Evolutionary conservation across 2,329 filamentous ascomycete species (phyloP).

Genomic region (Cercospora sesami): DNA sequence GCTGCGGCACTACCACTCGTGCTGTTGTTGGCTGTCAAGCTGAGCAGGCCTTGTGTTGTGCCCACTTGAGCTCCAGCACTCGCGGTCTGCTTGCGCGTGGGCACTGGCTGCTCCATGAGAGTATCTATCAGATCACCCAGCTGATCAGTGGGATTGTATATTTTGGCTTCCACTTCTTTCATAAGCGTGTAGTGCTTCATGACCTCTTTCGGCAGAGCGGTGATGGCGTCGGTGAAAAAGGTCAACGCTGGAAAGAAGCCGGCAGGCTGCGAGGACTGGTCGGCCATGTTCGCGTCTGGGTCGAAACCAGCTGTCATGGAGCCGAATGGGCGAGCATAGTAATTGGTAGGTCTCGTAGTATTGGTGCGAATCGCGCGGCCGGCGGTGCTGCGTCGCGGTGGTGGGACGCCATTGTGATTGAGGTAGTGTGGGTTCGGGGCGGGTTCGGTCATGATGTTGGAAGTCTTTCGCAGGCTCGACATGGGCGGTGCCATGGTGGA

Average conservation of each 20-base stretch:
- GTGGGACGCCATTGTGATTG: constrained; percentile 17
- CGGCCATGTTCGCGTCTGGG: constrained; percentile 29
- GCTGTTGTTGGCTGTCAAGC: constrained; percentile 44
- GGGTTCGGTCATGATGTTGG: constrained; percentile 3
- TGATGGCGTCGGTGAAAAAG: constrained; percentile 86
- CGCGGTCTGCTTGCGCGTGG: constrained; percentile 36
- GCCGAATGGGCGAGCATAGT: constrained; percentile 53
- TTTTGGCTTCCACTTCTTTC: constrained; percentile 97
- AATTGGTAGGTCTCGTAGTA: constrained; percentile 50
- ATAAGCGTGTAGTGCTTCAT: constrained; percentile 93
- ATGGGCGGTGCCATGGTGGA: constrained; percentile 13
- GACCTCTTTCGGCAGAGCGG: constrained; percentile 89
- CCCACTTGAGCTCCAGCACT: constrained; percentile 12
- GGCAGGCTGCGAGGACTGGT: constrained; percentile 36
- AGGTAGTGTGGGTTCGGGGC: constrained; percentile 4
- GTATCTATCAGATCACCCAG: constrained; percentile 72
- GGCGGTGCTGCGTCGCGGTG: constrained; percentile 34
- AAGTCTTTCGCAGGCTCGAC: constrained; percentile 11
- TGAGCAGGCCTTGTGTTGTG: constrained; percentile 35
- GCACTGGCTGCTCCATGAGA: constrained; percentile 53
- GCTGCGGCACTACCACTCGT: constrained; percentile 41
- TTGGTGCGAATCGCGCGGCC: constrained; percentile 50
- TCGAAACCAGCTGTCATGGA: constrained; percentile 41
- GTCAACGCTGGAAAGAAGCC: constrained; percentile 67
- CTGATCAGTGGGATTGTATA: constrained; percentile 81